Evolutionary conservation across 805 yeast genomes (phyloP).

Genomic region (Candida tallmaniae): DNA sequence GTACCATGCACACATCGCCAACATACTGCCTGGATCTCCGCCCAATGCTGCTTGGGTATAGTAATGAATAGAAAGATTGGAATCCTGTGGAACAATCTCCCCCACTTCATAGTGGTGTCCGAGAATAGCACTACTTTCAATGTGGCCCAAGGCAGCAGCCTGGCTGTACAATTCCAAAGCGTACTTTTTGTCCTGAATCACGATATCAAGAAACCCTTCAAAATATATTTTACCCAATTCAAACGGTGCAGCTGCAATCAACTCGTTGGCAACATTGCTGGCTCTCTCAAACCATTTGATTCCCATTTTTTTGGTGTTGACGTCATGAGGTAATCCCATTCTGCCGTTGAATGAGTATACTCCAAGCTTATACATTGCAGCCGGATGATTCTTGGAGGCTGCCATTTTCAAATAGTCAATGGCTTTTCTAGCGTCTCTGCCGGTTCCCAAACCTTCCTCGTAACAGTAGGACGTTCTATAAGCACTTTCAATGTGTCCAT

Average conservation of each 20-base stretch:
- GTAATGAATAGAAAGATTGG: constrained; percentile 83
- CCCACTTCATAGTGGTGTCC: constrained; percentile 87
- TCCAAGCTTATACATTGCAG: constrained; percentile 95
- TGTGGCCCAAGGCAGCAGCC: constrained; percentile 84
- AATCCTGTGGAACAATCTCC: constrained; percentile 67
- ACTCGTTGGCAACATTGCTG: constrained; percentile 73
- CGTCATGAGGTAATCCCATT: constrained; percentile 72
- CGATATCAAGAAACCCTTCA: constrained; percentile 79
- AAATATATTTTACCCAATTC: constrained; percentile 85
- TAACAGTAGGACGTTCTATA: constrained; percentile 88
- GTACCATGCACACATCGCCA: constrained; percentile 96
- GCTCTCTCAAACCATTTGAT: constrained; percentile 92
- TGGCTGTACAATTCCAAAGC: constrained; percentile 83
- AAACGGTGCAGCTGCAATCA: constrained; percentile 90
- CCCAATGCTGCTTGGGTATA: constrained; percentile 86
- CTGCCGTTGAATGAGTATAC: constrained; percentile 76
- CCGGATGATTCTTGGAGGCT: constrained; percentile 87
- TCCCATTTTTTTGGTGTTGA: constrained; percentile 75
- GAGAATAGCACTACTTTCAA: constrained; percentile 71
- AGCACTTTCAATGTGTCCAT: constrained; percentile 87
- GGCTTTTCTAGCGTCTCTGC: constrained; percentile 82
- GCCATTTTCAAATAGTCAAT: constrained; percentile 80
- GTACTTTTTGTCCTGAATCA: constrained; percentile 77
- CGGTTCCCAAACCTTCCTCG: constrained; percentile 91
- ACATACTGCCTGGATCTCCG: constrained; percentile 87